Conservation (phyloP, 2,329 filamentous ascomycete species). For the Fusarium piperis region DNA sequence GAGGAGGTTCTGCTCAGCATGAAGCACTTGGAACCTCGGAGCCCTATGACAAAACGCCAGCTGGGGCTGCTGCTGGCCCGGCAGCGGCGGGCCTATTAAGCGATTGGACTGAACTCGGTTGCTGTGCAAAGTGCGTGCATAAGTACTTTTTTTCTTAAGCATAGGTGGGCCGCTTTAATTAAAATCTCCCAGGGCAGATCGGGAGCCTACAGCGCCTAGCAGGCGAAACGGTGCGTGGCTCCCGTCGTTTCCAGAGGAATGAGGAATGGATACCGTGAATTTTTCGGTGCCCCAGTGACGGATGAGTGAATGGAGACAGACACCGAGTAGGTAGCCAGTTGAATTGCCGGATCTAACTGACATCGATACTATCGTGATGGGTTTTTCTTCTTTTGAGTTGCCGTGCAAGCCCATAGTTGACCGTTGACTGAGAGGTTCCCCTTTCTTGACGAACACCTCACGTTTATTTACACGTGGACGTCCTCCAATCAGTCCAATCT, state of each 20-base stretch:
- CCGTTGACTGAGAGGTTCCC: background rate
- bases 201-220: constrained; percentile 12
- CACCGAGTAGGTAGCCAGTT: background rate
- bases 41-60: constrained; percentile 13
- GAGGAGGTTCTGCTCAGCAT: background rate
- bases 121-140: constrained; percentile 42
- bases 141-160: constrained; percentile 28
- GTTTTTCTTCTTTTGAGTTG: background rate
- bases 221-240: constrained; percentile 12
- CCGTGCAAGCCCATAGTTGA: background rate
- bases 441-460: background rate
- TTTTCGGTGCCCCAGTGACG: constrained; percentile 34
- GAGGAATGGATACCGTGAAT: constrained; percentile 42
- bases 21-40: constrained; percentile 10
- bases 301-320: constrained; percentile 10
- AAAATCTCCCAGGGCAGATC: constrained; percentile 29
- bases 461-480: background rate
- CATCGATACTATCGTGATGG: background rate
- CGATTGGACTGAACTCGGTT: constrained; percentile 7
- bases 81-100: constrained; percentile 15
- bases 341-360: constrained; percentile 16
- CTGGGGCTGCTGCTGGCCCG: constrained; percentile 21
- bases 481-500: background rate
- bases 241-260: constrained; percentile 45
- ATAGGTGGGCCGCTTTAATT: constrained; percentile 12